These are phyloP conservation scores for Rhodomyrtus tomentosa DNA, from an alignment of 345 rosid genomes.

Conservation along the genomic window DNA sequence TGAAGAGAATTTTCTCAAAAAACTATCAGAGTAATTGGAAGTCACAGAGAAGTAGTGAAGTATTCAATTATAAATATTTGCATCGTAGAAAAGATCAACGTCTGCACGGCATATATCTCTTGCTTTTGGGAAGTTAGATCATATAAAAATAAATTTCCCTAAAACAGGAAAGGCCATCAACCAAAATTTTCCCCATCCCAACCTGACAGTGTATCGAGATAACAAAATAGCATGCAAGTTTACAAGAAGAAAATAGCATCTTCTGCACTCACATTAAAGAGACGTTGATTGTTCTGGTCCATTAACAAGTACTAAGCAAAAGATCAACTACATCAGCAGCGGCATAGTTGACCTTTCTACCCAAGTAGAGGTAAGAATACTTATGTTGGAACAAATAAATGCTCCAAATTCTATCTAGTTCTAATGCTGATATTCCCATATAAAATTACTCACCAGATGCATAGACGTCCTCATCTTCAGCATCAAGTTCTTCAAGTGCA, in stretches of 20 bases:
- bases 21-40: background rate
- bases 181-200: background rate
- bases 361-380: background rate
- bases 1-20: background rate
- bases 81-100: background rate
- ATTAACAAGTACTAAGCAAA: background rate
- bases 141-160: background rate
- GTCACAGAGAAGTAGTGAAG: background rate
- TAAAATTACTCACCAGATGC: conserved; percentile 35
- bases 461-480: conserved; percentile 95
- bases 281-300: background rate
- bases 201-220: background rate
- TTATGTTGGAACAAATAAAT: background rate
- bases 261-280: background rate
- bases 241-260: background rate
- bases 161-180: background rate
- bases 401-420: background rate
- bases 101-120: background rate
- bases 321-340: background rate
- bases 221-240: background rate
- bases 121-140: background rate
- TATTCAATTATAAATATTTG: background rate
- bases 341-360: background rate
- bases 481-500: conserved; percentile 93
- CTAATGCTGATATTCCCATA: background rate